Conservation (phyloP, 2,329 filamentous ascomycete genomes). For the Dothidotthia symphoricarpi region DNA sequence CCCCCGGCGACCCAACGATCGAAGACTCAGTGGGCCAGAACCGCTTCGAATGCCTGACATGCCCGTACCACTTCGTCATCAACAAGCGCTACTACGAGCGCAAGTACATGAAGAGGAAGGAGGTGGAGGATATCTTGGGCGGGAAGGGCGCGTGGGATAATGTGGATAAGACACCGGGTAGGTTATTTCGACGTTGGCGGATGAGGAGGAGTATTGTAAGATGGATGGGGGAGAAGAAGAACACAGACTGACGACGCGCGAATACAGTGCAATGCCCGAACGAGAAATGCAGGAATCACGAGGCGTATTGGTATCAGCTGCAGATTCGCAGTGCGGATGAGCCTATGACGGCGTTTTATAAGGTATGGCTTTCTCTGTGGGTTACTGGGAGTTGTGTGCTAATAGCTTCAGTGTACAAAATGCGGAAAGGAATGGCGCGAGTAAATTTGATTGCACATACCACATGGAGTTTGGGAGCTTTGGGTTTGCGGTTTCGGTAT, state of each 20-base stretch:
- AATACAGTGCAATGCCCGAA: conserved; percentile 78
- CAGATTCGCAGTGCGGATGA: conserved; percentile 98
- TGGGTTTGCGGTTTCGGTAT: conserved; percentile 5
- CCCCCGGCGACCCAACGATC: conserved; percentile 40
- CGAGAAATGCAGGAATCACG: conserved; percentile 73
- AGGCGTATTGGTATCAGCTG: conserved; percentile 93
- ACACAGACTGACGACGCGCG: conserved; percentile 3
- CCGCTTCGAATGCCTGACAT: conserved; percentile 92
- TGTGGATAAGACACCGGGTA: conserved; percentile 73
- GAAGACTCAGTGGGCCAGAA: conserved; percentile 55
- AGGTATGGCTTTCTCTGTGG: conserved; percentile 52
- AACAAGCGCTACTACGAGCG: conserved; percentile 79
- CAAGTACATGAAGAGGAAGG: conserved; percentile 75
- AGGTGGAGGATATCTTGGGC: conserved; percentile 86
- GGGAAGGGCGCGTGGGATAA: conserved; percentile 88
- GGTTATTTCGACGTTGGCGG: conserved; percentile 1
- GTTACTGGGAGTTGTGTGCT: not conserved
- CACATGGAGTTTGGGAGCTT: conserved; percentile 9
- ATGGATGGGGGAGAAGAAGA: not conserved
- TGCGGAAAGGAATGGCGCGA: conserved; percentile 15
- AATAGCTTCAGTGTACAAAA: conserved; percentile 6
- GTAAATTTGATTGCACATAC: not conserved
- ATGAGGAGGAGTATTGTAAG: not conserved
- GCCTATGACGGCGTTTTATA: conserved; percentile 96
- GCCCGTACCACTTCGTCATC: conserved; percentile 86